Conservation (phyloP, 2,329 filamentous ascomycete genomes). For the Nannizziopsis barbatae region DNA sequence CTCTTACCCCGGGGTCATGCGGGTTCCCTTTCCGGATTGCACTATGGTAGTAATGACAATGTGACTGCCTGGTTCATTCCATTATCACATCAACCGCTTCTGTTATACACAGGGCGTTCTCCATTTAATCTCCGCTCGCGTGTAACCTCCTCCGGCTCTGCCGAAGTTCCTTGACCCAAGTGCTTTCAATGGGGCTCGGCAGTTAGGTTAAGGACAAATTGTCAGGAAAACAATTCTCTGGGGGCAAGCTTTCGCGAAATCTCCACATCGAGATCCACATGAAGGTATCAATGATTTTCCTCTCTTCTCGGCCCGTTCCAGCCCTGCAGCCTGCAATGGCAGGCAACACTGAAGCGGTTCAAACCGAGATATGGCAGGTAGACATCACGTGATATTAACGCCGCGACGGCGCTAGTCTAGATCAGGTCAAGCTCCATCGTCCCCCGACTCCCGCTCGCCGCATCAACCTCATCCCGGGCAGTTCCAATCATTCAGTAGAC, state of each 20-base stretch:
- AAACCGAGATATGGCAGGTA: background rate
- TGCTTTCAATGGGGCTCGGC: background rate
- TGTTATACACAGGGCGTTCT: background rate
- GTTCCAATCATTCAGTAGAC: background rate
- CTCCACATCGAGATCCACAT: no score
- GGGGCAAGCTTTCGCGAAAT: no score
- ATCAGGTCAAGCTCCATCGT: conserved; percentile 3
- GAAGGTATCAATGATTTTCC: no score
- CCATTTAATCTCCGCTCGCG: conserved; percentile 7
- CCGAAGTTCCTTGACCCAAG: conserved; percentile 2
- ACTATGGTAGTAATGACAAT: conserved; percentile 8
- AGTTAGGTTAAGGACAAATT: no score
- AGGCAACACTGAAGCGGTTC: no score
- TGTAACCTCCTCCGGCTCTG: conserved; percentile 2
- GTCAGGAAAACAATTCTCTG: no score
- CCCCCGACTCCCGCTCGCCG: conserved; percentile 5
- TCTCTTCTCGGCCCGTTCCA: no score
- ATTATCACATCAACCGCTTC: background rate
- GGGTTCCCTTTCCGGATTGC: conserved; percentile 3
- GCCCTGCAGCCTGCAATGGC: no score
- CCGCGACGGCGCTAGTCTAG: conserved; percentile 7
- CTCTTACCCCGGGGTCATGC: background rate
- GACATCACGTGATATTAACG: background rate
- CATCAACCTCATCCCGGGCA: conserved; percentile 6
- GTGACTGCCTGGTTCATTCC: conserved; percentile 6